Evolutionary conservation across 2,329 filamentous ascomycete genomes (phyloP).

Genomic region (Shiraia sp.): DNA sequence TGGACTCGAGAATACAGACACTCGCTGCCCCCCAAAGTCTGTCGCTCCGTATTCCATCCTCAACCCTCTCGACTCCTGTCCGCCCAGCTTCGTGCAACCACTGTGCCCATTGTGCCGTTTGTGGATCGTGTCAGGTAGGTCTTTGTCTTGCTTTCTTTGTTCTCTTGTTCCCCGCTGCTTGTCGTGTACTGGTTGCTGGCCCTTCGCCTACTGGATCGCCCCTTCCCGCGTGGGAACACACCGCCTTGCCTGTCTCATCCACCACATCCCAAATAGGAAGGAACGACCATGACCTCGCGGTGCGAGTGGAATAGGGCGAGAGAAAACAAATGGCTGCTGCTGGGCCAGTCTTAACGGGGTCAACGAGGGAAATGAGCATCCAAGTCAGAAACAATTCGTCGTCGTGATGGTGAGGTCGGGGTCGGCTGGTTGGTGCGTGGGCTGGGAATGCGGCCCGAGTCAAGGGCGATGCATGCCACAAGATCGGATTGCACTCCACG

Average conservation of each 20-base stretch:
- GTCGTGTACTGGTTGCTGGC: background rate
- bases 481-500: slow-evolving; percentile 10
- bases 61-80: slow-evolving; percentile 26
- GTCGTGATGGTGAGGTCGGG: background rate
- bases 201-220: background rate
- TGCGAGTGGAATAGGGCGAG: no score
- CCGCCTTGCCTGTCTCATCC: background rate
- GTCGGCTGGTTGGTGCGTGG: background rate
- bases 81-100: slow-evolving; percentile 32
- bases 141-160: slow-evolving; percentile 13
- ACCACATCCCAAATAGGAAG: slow-evolving; percentile 1
- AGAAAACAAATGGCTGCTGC: no score
- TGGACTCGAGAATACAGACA: slow-evolving; percentile 36
- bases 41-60: slow-evolving; percentile 48
- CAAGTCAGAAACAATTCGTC: background rate
- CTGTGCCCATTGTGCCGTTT: slow-evolving; percentile 22
- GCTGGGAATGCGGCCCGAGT: slow-evolving; percentile 2
- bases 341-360: no score
- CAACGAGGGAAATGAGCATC: no score
- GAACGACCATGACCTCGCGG: no score
- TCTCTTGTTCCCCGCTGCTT: slow-evolving; percentile 2
- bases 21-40: slow-evolving; percentile 36
- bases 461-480: slow-evolving; percentile 12
- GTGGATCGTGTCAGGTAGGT: slow-evolving; percentile 35
- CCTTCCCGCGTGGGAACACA: background rate